Conservation (phyloP, 106 monocot species). For the Acorus gramineus region DNA sequence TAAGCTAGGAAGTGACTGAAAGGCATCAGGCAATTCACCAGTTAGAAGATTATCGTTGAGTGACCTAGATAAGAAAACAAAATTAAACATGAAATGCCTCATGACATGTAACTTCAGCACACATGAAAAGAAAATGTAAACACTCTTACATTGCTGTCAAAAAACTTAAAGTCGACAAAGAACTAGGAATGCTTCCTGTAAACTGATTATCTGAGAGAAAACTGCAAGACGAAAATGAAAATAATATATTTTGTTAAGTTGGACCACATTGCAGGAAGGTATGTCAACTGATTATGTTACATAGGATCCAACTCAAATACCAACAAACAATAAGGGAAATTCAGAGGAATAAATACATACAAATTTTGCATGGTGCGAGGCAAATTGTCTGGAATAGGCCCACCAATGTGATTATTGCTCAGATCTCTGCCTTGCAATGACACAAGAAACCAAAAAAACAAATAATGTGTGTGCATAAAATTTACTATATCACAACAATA, state of each 20-base stretch:
- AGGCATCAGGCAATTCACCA: slow-evolving; percentile 83
- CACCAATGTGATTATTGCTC: slow-evolving; percentile 97
- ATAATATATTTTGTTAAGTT: neutral
- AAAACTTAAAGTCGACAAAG: slow-evolving; percentile 53
- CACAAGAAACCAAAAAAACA: slow-evolving; percentile 7
- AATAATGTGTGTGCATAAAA: neutral
- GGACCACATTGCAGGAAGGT: slow-evolving; percentile 1
- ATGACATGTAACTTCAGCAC: too few relatives aligned
- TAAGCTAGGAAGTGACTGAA: slow-evolving; percentile 56
- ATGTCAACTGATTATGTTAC: neutral
- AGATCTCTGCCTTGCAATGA: slow-evolving; percentile 51
- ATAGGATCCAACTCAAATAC: neutral
- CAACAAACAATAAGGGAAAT: too few relatives aligned
- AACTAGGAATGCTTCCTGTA: slow-evolving; percentile 74
- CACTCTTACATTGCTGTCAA: slow-evolving; percentile 62
- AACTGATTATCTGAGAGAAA: slow-evolving; percentile 93
- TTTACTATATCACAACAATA: neutral
- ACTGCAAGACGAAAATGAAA: slow-evolving; percentile 31
- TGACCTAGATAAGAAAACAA: slow-evolving; percentile 35
- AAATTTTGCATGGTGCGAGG: slow-evolving; percentile 63
- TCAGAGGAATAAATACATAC: slow-evolving; percentile 36
- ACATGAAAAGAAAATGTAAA: neutral
- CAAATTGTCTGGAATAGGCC: slow-evolving; percentile 75
- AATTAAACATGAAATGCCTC: too few relatives aligned
- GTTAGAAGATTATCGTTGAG: slow-evolving; percentile 65